These are phyloP conservation scores for Cladosporium sphaerospermum DNA, from an alignment of 2,329 filamentous ascomycete genomes.

Conservation along the genomic window DNA sequence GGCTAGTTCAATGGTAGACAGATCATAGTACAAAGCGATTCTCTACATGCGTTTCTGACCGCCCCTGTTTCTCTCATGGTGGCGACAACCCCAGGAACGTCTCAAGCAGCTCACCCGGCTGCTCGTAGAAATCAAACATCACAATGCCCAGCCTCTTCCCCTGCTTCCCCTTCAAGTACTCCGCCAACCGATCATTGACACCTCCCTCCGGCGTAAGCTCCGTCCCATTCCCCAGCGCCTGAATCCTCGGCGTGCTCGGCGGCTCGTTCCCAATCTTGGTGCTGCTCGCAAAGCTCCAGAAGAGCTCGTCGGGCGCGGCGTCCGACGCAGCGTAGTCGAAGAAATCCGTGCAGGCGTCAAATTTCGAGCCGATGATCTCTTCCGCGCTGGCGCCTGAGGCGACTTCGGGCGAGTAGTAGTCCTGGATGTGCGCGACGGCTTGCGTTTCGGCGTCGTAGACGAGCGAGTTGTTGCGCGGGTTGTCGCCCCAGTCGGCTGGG, in stretches of 20 bases:
- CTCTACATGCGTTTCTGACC: too few species aligned
- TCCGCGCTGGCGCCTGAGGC: slow-evolving; percentile 26
- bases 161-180: slow-evolving; percentile 32
- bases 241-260: slow-evolving; percentile 38
- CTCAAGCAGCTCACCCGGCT: slow-evolving; percentile 37
- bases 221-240: slow-evolving; percentile 40
- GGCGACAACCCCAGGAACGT: slow-evolving; percentile 30
- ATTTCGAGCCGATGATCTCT: slow-evolving; percentile 40
- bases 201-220: slow-evolving; percentile 35
- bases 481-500: slow-evolving; percentile 40
- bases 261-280: slow-evolving; percentile 37
- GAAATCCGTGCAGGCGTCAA: slow-evolving; percentile 38
- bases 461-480: slow-evolving; percentile 36
- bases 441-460: slow-evolving; percentile 36
- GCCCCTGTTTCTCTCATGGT: too few species aligned
- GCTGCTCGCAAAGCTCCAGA: slow-evolving; percentile 44
- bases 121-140: slow-evolving; percentile 48
- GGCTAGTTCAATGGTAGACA: too few species aligned
- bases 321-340: slow-evolving; percentile 33
- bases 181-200: slow-evolving; percentile 40
- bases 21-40: too few species aligned
- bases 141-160: slow-evolving; percentile 46
- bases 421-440: slow-evolving; percentile 43
- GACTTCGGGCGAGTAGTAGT: slow-evolving; percentile 41
- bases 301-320: slow-evolving; percentile 34